A percentile compares a stretch with the other conserved stretches of the same genome.
Conservation (phyloP, 495 filamentous ascomycete species). For the Tuber aestivum region DNA sequence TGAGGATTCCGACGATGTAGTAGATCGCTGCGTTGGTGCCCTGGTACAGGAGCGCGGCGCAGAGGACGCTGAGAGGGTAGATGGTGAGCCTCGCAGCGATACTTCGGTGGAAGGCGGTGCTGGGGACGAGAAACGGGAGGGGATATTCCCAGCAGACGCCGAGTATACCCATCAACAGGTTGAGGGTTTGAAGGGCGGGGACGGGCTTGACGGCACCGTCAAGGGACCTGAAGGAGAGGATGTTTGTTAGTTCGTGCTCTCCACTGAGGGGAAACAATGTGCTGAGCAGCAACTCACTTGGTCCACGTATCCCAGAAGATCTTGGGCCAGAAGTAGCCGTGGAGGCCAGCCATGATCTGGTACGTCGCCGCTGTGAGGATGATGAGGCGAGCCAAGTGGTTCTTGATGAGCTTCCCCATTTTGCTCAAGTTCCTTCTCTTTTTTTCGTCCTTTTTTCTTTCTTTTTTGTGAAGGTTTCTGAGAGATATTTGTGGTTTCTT, state of each 20-base stretch:
- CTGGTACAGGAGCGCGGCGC: slow-evolving; percentile 78
- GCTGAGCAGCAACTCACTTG: slow-evolving; percentile 46
- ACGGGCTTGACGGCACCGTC: slow-evolving; percentile 77
- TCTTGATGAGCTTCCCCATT: slow-evolving; percentile 98
- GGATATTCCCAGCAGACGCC: slow-evolving; percentile 91
- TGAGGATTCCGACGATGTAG: slow-evolving; percentile 75
- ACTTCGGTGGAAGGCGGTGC: slow-evolving; percentile 70
- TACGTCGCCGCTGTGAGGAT: slow-evolving; percentile 78
- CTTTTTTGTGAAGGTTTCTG: not conserved
- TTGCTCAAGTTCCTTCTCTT: slow-evolving; percentile 35
- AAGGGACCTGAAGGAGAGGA: slow-evolving; percentile 52
- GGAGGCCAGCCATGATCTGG: slow-evolving; percentile 75
- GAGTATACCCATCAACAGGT: slow-evolving; percentile 79
- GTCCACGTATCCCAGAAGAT: slow-evolving; percentile 97
- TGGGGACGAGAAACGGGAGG: slow-evolving; percentile 55
- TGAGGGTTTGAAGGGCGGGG: slow-evolving; percentile 88
- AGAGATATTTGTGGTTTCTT: not conserved
- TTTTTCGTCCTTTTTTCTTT: slow-evolving; percentile 8
- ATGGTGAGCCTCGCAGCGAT: slow-evolving; percentile 79
- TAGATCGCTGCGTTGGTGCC: slow-evolving; percentile 87
- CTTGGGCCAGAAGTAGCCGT: slow-evolving; percentile 98
- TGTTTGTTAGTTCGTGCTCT: slow-evolving; percentile 17
- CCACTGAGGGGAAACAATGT: not conserved
- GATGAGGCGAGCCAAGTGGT: slow-evolving; percentile 94
- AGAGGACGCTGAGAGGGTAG: slow-evolving; percentile 72